Conservation (phyloP, 805 yeast species). For the Metschnikowia corniflorae region DNA sequence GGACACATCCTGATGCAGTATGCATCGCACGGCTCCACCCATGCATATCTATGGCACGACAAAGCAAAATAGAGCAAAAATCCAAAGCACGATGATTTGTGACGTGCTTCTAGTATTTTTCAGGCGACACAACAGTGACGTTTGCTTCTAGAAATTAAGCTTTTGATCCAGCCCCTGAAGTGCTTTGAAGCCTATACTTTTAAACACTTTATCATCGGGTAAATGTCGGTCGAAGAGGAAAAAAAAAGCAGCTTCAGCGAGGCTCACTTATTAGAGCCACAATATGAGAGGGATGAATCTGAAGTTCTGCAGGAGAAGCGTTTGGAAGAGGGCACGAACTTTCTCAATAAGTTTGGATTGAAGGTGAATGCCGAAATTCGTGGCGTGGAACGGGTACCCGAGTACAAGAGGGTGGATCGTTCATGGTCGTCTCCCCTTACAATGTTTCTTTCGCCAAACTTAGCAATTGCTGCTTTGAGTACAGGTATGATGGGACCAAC, state of each 20-base stretch:
- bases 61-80: no score
- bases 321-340: constrained; percentile 9
- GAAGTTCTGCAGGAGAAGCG: constrained; percentile 4
- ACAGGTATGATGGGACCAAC: constrained; percentile 18
- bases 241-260: constrained; percentile 3
- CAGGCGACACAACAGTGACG: no score
- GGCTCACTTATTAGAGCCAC: background rate
- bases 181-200: no score
- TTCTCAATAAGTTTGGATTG: constrained; percentile 24
- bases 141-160: no score
- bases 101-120: no score
- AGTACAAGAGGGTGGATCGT: constrained; percentile 17
- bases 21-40: no score
- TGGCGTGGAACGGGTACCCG: constrained; percentile 29
- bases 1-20: no score
- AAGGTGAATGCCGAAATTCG: constrained; percentile 27
- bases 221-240: constrained; percentile 5
- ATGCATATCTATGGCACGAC: no score
- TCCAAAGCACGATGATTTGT: no score
- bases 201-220: no score
- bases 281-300: background rate
- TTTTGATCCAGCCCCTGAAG: no score
- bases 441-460: constrained; percentile 29
- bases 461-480: constrained; percentile 19
- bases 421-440: constrained; percentile 22